Percentiles rank a stretch among this genome's conserved stretches.
These are phyloP conservation scores for Drechslerella dactyloides DNA, from an alignment of 2,329 filamentous ascomycete genomes.

Conservation along the genomic window DNA sequence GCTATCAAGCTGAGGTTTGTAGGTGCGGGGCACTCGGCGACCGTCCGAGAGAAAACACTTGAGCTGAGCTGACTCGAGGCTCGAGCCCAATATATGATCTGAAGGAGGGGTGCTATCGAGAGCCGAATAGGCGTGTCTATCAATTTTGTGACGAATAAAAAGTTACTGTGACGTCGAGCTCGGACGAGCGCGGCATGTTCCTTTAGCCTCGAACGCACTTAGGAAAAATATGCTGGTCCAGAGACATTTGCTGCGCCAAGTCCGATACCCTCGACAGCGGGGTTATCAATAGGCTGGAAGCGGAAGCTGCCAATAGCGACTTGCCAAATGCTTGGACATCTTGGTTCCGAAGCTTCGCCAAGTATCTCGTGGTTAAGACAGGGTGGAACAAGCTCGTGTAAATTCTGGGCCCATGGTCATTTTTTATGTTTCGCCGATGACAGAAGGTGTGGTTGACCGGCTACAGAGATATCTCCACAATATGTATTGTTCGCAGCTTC, in stretches of 20 bases:
- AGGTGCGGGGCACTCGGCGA: not conserved
- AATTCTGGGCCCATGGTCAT: too few species aligned
- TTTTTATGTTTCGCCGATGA: too few species aligned
- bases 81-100: not conserved
- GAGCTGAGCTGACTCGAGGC: not conserved
- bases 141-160: too few species aligned
- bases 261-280: not conserved
- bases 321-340: not conserved
- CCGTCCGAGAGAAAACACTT: not conserved
- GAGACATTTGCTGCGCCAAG: not conserved
- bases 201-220: not conserved
- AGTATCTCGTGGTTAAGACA: not conserved
- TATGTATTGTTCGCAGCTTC: not conserved
- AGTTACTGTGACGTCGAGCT: not conserved
- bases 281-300: slow-evolving; percentile 1
- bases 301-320: not conserved
- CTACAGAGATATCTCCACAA: not conserved
- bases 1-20: not conserved
- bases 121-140: too few species aligned
- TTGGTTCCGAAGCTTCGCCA: not conserved
- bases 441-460: too few species aligned
- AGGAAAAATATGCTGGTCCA: not conserved
- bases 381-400: not conserved
- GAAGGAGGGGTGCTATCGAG: too few species aligned
- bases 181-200: not conserved